Base-by-base conservation (phyloP, 1,284 basidiomycete genomes). In the Ustilago xerochloae region DNA sequence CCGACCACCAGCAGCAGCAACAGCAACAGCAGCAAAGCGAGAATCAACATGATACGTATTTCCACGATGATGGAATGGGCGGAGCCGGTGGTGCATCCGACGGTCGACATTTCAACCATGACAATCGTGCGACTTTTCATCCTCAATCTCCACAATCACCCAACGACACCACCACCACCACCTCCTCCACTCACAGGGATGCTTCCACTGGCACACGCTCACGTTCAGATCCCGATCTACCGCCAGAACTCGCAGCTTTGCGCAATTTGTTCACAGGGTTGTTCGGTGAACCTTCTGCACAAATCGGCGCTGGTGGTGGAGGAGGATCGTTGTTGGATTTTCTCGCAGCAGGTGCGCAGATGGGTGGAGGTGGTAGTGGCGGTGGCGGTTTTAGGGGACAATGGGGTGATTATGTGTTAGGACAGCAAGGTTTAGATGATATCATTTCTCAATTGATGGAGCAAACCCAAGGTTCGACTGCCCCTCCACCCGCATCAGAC, bases 391-490 rank as follows among this genome's bases (percentile, higher is more conserved):
- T 43, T 0, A 56, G 75, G 4, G 77, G 76, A 0, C 64, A 76
- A 22, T 66, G 67, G 59, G 78, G 78, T 22, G 80, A 80, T 57
- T 81, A 79, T 36, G 80, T 78, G 13, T 30, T 77, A 9, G 77
- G 76, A 2, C 75, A 80, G 41, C 72, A 77, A 30, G 79, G 77
- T 1, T 45, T 81, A 22, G 80, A 81, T 55, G 74, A 80, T 47
- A 79, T 81, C 36, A 79, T 81, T 60, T 62, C 62, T n/a, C 76
- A 80, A 48, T 54, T 81, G 22, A 80, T 81, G 78, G 78, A 81
- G 47, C 80, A 81, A 58, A 76, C 80, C 15, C 67, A 75, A 24
- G 70, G 76, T 6, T 64, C 58, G 6, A 75, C 58, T 16, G 78
- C 74, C 22, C 78, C 80, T 0, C 79, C 78, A 1, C 77, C 77